Conservation (phyloP, 108 stramenopile species). For the Nannochloropsis oceanica region DNA sequence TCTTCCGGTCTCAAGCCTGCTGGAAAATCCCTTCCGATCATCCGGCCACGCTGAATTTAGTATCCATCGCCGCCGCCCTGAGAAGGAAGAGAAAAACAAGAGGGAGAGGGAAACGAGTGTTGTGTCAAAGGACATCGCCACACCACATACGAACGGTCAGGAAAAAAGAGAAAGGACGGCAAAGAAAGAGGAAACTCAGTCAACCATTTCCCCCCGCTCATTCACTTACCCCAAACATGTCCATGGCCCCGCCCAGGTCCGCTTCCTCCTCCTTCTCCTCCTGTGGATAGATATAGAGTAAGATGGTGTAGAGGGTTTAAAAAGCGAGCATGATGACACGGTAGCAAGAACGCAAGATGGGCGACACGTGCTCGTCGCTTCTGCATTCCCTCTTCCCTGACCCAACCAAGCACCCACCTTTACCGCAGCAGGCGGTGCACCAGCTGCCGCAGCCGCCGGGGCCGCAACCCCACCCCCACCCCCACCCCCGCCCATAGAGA, state of each 20-base stretch:
- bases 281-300: not conserved
- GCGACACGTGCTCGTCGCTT: too few relatives aligned
- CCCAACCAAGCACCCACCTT: not conserved
- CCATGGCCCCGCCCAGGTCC: not conserved
- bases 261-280: not conserved
- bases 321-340: too few relatives aligned
- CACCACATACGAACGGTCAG: too few relatives aligned
- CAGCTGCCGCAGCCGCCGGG: not conserved
- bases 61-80: not conserved
- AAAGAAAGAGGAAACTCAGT: not conserved
- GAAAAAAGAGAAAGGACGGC: too few relatives aligned
- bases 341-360: too few relatives aligned
- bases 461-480: not conserved
- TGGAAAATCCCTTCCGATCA: too few relatives aligned
- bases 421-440: not conserved
- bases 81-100: not conserved
- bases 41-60: not conserved
- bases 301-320: too few relatives aligned
- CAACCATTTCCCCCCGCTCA: not conserved
- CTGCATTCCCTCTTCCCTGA: not conserved
- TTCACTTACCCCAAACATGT: not conserved
- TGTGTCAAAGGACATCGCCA: too few relatives aligned
- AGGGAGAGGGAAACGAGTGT: not conserved
- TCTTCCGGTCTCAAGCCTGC: too few relatives aligned
- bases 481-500: not conserved